These are phyloP conservation scores for Entonaema liquescens DNA, from an alignment of 495 filamentous ascomycete genomes.

Conservation along the genomic window DNA sequence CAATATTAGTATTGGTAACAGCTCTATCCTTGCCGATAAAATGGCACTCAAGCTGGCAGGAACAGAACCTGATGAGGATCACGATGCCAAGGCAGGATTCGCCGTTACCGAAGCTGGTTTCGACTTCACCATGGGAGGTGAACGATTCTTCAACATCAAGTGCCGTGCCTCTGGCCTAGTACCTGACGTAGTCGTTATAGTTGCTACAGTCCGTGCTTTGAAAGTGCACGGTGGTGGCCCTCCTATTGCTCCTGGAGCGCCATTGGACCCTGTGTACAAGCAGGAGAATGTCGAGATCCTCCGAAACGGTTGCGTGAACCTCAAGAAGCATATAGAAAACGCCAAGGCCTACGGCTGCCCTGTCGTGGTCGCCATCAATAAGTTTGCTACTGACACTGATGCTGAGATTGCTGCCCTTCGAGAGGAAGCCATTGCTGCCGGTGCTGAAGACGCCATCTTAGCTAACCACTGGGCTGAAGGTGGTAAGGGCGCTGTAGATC, in stretches of 20 bases:
- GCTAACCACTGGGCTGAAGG: slow-evolving; percentile 98
- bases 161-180: slow-evolving; percentile 92
- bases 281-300: slow-evolving; percentile 93
- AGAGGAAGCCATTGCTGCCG: slow-evolving; percentile 91
- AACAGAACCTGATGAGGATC: slow-evolving; percentile 92
- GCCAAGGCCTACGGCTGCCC: slow-evolving; percentile 88
- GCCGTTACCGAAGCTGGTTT: slow-evolving; percentile 99
- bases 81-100: slow-evolving; percentile 84
- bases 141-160: slow-evolving; percentile 99
- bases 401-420: slow-evolving; percentile 89
- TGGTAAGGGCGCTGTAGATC: slow-evolving; percentile 87
- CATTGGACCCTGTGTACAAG: slow-evolving; percentile 84
- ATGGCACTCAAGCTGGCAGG: slow-evolving; percentile 95
- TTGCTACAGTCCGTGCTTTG: slow-evolving; percentile 92
- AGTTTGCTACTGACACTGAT: slow-evolving; percentile 90
- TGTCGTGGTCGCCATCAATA: slow-evolving; percentile 98
- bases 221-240: slow-evolving; percentile 98
- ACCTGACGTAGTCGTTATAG: slow-evolving; percentile 92
- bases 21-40: slow-evolving; percentile 92
- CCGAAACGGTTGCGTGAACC: slow-evolving; percentile 87
- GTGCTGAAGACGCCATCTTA: slow-evolving; percentile 90
- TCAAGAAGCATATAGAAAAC: slow-evolving; percentile 92
- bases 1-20: slow-evolving; percentile 97
- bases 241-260: slow-evolving; percentile 84
- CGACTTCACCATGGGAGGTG: slow-evolving; percentile 99